phyloP scores from a whole-genome alignment of 2,329 filamentous ascomycete species.

The Neonectria ditissima region DNA sequence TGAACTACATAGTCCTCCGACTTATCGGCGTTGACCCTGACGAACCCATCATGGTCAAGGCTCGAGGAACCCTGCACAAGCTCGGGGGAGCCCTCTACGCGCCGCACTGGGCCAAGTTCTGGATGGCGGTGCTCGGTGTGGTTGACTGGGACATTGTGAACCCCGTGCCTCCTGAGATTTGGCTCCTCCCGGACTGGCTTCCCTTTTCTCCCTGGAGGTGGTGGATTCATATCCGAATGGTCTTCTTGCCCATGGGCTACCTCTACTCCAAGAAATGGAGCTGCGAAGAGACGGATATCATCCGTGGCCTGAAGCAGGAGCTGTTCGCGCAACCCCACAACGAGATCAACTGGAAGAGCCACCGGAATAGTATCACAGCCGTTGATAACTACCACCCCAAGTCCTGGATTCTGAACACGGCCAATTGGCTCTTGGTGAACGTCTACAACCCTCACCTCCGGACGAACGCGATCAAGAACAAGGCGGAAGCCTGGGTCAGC shows the following conservation, averaged over 20 bases:
- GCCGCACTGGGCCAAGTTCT: constrained; percentile 98
- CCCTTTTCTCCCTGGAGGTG: constrained; percentile 92
- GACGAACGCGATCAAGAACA: constrained; percentile 71
- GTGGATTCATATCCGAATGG: constrained; percentile 98
- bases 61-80: constrained; percentile 83
- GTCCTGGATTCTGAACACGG: constrained; percentile 80
- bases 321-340: constrained; percentile 84
- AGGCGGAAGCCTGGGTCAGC: constrained; percentile 84
- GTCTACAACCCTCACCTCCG: constrained; percentile 86
- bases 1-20: constrained; percentile 88
- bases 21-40: constrained; percentile 86
- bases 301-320: constrained; percentile 80
- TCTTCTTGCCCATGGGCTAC: constrained; percentile 94
- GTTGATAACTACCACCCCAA: constrained; percentile 95
- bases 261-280: constrained; percentile 87
- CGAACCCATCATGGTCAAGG: constrained; percentile 86
- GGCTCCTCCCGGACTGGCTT: constrained; percentile 92
- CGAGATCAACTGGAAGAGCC: constrained; percentile 78
- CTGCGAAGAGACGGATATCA: constrained; percentile 80
- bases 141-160: constrained; percentile 94
- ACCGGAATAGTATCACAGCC: constrained; percentile 85
- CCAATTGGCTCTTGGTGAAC: constrained; percentile 83
- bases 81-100: constrained; percentile 85
- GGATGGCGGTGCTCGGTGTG: constrained; percentile 87
- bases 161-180: constrained; percentile 91